Percentiles rank a stretch among this genome's conserved stretches.
phyloP scores from a whole-genome alignment of 2,329 filamentous ascomycete species.

The Sordariomycetes sp. region DNA sequence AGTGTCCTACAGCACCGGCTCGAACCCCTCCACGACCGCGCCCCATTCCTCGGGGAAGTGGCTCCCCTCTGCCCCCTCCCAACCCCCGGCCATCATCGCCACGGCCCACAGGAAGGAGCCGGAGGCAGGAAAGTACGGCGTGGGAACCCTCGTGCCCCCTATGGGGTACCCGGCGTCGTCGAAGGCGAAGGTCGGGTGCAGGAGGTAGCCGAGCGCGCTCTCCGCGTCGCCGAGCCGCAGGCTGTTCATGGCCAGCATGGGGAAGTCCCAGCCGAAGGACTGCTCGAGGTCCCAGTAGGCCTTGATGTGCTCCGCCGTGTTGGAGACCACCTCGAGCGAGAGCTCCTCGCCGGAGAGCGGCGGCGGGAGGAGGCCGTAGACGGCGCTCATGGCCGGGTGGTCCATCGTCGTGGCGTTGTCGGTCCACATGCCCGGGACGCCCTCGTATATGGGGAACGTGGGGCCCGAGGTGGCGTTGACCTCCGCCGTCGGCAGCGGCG shows the following conservation, averaged over 20 bases:
- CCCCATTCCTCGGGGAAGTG: conserved; percentile 38
- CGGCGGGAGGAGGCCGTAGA: conserved; percentile 30
- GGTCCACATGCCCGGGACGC: conserved; percentile 29
- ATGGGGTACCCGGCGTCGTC: conserved; percentile 46
- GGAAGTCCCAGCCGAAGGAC: conserved; percentile 32
- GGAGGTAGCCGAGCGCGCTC: conserved; percentile 27
- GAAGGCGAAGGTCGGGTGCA: conserved; percentile 40
- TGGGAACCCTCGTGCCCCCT: conserved; percentile 40
- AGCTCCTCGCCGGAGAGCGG: conserved; percentile 21
- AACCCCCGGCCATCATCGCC: conserved; percentile 47
- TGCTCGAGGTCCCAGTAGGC: conserved; percentile 26
- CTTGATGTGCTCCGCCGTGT: conserved; percentile 26
- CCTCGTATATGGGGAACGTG: conserved; percentile 45
- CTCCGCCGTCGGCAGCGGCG: conserved; percentile 37
- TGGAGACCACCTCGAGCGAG: conserved; percentile 20
- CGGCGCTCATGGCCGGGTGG: conserved; percentile 29
- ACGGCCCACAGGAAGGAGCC: conserved; percentile 37
- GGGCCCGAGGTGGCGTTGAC: conserved; percentile 9
- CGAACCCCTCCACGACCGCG: conserved; percentile 36
- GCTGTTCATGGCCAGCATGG: conserved; percentile 32
- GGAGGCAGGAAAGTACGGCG: conserved; percentile 45
- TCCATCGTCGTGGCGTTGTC: conserved; percentile 25
- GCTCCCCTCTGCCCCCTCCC: conserved; percentile 35
- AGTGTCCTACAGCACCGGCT: not conserved
- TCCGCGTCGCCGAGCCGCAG: conserved; percentile 26